A percentile compares a stretch with the other conserved stretches of the same genome.
These are phyloP conservation scores for Cercophora sp. DNA, from an alignment of 495 filamentous ascomycete genomes.

Conservation along the genomic window DNA sequence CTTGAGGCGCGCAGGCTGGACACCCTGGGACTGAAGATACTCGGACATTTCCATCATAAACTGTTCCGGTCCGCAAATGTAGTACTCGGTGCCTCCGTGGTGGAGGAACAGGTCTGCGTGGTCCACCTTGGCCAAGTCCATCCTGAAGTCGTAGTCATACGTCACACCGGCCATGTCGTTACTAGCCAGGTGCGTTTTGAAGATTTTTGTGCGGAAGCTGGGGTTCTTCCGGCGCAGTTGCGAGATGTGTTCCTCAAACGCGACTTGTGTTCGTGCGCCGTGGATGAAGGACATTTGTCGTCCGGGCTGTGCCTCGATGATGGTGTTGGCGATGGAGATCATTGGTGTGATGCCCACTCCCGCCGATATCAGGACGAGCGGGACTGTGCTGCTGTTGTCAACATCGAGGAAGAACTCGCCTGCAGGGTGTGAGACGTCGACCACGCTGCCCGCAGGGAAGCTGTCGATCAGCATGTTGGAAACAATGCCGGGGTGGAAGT, in stretches of 20 bases:
- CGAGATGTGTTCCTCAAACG: conserved; percentile 51
- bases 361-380: conserved; percentile 65
- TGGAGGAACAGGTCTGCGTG: conserved; percentile 48
- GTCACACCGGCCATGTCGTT: conserved; percentile 50
- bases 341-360: conserved; percentile 68
- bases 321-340: conserved; percentile 62
- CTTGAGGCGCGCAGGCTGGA: conserved; percentile 51
- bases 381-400: conserved; percentile 33
- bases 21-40: conserved; percentile 49
- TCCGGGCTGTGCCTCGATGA: conserved; percentile 37
- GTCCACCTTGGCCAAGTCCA: conserved; percentile 53
- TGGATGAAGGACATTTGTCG: conserved; percentile 61
- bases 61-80: conserved; percentile 61
- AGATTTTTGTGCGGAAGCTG: conserved; percentile 37
- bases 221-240: conserved; percentile 32
- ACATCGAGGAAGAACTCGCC: conserved; percentile 66
- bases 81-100: conserved; percentile 57
- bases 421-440: conserved; percentile 63
- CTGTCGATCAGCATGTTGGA: conserved; percentile 66
- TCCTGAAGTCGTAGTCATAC: conserved; percentile 52
- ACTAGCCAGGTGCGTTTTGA: conserved; percentile 36
- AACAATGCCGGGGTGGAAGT: conserved; percentile 55
- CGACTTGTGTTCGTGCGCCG: conserved; percentile 47
- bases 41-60: conserved; percentile 61
- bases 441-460: conserved; percentile 52